phyloP scores from a whole-genome alignment of 495 filamentous ascomycete species.

The Cercophora scortea region DNA sequence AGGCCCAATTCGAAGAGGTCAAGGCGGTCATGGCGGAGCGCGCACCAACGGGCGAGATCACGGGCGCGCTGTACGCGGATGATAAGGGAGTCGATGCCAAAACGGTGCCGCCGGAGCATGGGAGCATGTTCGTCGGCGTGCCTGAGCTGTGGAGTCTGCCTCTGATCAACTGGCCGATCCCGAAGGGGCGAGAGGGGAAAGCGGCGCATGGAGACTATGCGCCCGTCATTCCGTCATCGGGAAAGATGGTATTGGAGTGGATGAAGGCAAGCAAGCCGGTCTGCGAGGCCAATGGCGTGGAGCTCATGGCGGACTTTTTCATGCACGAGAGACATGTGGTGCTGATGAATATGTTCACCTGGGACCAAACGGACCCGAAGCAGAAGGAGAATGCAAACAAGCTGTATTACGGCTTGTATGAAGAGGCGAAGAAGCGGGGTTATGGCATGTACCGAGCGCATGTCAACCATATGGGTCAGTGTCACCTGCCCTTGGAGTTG shows the following conservation, averaged over 20 bases:
- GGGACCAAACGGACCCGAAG: conserved; percentile 30
- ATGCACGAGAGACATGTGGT: conserved; percentile 36
- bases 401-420: conserved; percentile 27
- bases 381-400: conserved; percentile 19
- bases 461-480: conserved; percentile 37
- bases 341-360: conserved; percentile 36
- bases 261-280: conserved; percentile 26
- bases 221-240: conserved; percentile 32
- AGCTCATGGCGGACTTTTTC: conserved; percentile 37
- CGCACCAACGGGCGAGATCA: conserved; percentile 30
- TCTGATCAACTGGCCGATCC: conserved; percentile 31
- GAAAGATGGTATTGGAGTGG: conserved; percentile 32
- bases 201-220: conserved; percentile 37
- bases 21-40: conserved; percentile 22
- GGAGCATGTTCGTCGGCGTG: conserved; percentile 31
- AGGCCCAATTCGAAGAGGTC: conserved; percentile 41
- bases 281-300: conserved; percentile 32
- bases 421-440: conserved; percentile 28
- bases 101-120: conserved; percentile 24
- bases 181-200: conserved; percentile 17
- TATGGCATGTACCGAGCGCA: conserved; percentile 37
- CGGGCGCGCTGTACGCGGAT: conserved; percentile 26
- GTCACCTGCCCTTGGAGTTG: background rate
- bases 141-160: conserved; percentile 34
- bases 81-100: conserved; percentile 33